Conservation (phyloP, 768 basidiomycete species). For the Suillus subluteus region DNA sequence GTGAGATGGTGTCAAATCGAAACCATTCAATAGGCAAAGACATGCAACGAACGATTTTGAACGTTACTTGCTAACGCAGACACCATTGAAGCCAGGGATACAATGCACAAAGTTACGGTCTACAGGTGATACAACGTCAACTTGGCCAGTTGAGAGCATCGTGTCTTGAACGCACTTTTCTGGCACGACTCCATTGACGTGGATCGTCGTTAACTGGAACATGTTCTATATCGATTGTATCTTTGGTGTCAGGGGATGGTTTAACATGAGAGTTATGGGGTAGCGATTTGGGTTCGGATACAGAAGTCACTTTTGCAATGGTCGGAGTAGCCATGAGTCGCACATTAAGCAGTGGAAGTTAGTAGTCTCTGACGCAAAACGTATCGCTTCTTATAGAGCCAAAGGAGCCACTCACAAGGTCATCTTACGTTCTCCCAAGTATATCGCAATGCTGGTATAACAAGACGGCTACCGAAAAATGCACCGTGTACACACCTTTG, state of each 20-base stretch:
- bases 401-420: background rate
- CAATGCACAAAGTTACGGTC: slow-evolving; percentile 31
- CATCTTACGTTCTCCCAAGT: background rate
- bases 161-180: slow-evolving; percentile 48
- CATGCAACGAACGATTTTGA: slow-evolving; percentile 30
- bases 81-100: slow-evolving; percentile 28
- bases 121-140: slow-evolving; percentile 13
- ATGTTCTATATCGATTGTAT: slow-evolving; percentile 38
- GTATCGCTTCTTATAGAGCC: slow-evolving; percentile 2
- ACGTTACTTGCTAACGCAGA: slow-evolving; percentile 32
- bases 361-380: background rate
- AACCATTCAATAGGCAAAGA: background rate
- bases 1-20: slow-evolving; percentile 2
- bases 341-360: background rate
- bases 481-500: slow-evolving; percentile 3
- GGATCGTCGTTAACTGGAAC: slow-evolving; percentile 60
- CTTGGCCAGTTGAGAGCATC: background rate
- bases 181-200: slow-evolving; percentile 54
- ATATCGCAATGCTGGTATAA: background rate
- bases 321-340: background rate
- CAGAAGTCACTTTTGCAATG: background rate
- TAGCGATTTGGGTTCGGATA: background rate
- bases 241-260: background rate
- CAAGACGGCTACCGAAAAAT: background rate
- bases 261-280: background rate